Percentiles rank a stretch among this genome's conserved stretches.
phyloP scores from a whole-genome alignment of 129 eudicot species.

The Sambucus nigra region DNA sequence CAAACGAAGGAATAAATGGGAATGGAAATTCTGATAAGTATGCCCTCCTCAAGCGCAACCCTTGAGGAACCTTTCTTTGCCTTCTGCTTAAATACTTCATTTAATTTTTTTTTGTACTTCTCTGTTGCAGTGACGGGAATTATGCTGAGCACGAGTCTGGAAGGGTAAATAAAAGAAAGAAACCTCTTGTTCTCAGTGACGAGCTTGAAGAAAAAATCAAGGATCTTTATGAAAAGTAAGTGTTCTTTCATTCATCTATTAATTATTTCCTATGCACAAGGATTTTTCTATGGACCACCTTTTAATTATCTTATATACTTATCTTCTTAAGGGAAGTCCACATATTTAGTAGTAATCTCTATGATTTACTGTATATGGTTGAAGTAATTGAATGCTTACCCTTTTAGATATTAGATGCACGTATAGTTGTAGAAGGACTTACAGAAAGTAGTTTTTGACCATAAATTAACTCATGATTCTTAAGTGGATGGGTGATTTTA shows the following conservation, averaged over 20 bases:
- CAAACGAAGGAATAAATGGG: slow-evolving; percentile 17
- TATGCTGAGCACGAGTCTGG: slow-evolving; percentile 26
- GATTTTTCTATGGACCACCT: slow-evolving; percentile 1
- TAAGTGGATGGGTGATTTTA: not conserved
- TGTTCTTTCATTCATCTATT: not conserved
- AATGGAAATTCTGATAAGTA: slow-evolving; percentile 27
- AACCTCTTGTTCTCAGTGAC: slow-evolving; percentile 41
- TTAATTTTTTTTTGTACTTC: slow-evolving; percentile 13
- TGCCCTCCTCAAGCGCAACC: slow-evolving; percentile 6
- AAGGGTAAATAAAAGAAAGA: slow-evolving; percentile 34
- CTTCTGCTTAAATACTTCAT: slow-evolving; percentile 1
- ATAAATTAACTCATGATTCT: not conserved
- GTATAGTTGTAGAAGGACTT: not conserved
- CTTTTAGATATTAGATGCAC: not conserved
- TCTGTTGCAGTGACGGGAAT: slow-evolving; percentile 35
- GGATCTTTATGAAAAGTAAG: slow-evolving; percentile 72
- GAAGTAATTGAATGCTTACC: not conserved
- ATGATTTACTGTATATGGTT: not conserved
- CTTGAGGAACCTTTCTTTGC: slow-evolving; percentile 8
- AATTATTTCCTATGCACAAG: not conserved
- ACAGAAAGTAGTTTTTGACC: not conserved
- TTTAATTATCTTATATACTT: not conserved
- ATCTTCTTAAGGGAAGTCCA: not conserved
- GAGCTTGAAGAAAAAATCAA: slow-evolving; percentile 44
- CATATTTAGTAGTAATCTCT: not conserved